Conservation (phyloP, 257 asterid species). For the Solanum gandarillasii region DNA sequence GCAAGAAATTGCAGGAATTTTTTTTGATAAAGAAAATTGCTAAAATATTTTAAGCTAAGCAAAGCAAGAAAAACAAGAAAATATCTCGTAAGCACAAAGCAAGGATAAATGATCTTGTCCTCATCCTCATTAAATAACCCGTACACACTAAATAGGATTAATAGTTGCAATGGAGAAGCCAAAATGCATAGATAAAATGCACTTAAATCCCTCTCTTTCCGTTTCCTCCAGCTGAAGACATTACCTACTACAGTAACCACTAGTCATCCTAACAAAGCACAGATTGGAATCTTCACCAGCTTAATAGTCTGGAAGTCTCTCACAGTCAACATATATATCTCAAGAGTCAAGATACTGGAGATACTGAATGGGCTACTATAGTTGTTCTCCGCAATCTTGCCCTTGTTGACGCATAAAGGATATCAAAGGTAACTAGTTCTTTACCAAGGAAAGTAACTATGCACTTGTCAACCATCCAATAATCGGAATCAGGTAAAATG, state of each 20-base stretch:
- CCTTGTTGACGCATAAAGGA: neutral
- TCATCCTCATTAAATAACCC: neutral
- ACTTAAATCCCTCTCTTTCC: neutral
- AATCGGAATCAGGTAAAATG: neutral
- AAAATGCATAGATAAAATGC: neutral
- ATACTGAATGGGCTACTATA: neutral
- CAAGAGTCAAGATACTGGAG: neutral
- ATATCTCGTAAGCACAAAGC: neutral
- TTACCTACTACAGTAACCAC: neutral
- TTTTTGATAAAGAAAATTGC: too few relatives aligned
- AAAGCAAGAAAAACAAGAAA: neutral
- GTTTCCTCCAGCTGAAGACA: neutral
- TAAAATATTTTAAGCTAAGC: too few relatives aligned
- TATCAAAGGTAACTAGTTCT: neutral
- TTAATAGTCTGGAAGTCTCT: neutral
- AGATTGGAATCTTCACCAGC: neutral
- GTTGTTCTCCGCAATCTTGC: neutral
- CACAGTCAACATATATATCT: neutral
- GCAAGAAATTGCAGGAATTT: neutral
- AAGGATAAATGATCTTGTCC: neutral
- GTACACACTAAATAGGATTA: neutral
- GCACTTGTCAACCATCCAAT: neutral
- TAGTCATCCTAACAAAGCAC: neutral
- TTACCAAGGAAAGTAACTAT: neutral
- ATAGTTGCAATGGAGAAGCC: neutral